Evolutionary conservation across 176 grass and related monocot species (phyloP).

Genomic region (Microstegium vimineum): DNA sequence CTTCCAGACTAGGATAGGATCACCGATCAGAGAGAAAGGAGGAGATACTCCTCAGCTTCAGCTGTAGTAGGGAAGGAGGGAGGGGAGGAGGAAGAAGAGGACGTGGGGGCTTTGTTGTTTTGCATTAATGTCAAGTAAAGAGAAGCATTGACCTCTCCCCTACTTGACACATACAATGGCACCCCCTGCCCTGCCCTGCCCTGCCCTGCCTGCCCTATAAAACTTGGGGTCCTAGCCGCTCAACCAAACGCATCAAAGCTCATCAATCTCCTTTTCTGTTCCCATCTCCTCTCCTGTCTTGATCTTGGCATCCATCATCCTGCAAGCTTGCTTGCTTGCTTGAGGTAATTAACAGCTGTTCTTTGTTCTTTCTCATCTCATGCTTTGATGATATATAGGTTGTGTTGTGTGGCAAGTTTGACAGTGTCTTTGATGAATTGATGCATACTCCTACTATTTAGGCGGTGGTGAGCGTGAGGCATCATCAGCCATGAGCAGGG

Average conservation of each 20-base stretch:
- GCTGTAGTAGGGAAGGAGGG: background rate
- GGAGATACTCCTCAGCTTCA: background rate
- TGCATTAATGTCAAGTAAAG: conserved; percentile 47
- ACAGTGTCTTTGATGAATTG: background rate
- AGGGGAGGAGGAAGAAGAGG: background rate
- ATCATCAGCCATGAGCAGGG: conserved; percentile 57
- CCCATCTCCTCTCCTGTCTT: background rate
- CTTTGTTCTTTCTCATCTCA: conserved; percentile 19
- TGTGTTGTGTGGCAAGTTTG: background rate
- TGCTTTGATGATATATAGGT: background rate
- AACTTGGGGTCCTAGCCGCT: conserved; percentile 26
- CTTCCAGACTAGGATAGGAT: conserved; percentile 25
- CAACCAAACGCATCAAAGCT: conserved; percentile 29
- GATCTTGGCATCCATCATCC: background rate
- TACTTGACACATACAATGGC: conserved; percentile 7
- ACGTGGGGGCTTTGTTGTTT: conserved; percentile 32
- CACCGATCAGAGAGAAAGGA: background rate
- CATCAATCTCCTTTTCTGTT: conserved; percentile 6
- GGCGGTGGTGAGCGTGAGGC: background rate
- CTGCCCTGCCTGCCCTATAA: conserved; percentile 36
- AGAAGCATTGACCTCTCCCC: conserved; percentile 63
- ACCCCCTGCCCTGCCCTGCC: too few relatives aligned
- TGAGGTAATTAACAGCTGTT: background rate
- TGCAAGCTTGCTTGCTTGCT: background rate
- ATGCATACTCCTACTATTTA: background rate